Conservation (phyloP, 495 filamentous ascomycete species). For the Xylaria flabelliformis region DNA sequence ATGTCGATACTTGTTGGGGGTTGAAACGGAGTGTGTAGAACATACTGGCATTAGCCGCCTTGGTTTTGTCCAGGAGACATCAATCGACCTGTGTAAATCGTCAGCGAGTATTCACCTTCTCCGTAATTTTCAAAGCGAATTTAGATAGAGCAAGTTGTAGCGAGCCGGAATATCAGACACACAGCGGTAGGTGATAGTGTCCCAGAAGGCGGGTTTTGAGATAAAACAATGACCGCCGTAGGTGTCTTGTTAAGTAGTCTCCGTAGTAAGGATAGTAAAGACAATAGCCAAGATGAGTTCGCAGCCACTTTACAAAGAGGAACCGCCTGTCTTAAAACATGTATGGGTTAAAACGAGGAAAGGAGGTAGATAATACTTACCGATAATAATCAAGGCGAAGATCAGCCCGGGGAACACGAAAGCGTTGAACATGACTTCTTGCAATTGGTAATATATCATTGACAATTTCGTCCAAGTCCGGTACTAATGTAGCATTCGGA, state of each 20-base stretch:
- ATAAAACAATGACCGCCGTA: not conserved
- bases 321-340: not conserved
- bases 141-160: not conserved
- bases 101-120: not conserved
- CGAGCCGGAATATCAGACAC: not conserved
- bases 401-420: not conserved
- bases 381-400: not conserved
- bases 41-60: slow-evolving; percentile 2
- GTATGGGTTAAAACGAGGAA: not conserved
- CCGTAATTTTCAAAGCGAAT: not conserved
- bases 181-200: not conserved
- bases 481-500: not conserved
- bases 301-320: not conserved
- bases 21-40: not conserved
- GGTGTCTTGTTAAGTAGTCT: not conserved
- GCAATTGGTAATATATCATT: not conserved
- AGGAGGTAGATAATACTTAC: not conserved
- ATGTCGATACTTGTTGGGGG: not conserved
- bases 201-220: not conserved
- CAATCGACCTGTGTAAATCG: not conserved
- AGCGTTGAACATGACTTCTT: not conserved
- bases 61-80: slow-evolving; percentile 21
- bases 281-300: not conserved
- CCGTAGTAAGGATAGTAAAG: not conserved
- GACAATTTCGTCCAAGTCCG: not conserved